Percentiles rank a stretch among this genome's conserved stretches.
phyloP scores from a whole-genome alignment of 345 rosid species.

The Syzygium aqueum region DNA sequence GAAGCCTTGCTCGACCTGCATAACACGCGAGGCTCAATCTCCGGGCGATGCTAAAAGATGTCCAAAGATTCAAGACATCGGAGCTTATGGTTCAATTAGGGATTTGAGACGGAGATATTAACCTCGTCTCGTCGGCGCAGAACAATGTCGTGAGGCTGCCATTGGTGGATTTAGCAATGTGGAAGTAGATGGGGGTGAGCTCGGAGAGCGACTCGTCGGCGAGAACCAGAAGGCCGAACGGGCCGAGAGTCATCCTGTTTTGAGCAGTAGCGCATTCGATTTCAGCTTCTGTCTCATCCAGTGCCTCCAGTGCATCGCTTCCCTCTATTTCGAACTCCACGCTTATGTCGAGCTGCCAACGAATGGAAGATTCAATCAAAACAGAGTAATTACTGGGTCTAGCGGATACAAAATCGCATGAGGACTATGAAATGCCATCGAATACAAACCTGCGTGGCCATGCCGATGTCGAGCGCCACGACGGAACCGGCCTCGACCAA shows the following conservation, averaged over 20 bases:
- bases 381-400: background rate
- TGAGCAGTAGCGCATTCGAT: constrained; percentile 27
- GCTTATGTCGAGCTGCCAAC: constrained; percentile 43
- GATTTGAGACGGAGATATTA: background rate
- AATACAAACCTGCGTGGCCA: constrained; percentile 45
- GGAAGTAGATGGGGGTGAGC: constrained; percentile 70
- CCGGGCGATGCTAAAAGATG: background rate
- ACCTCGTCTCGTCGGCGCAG: constrained; percentile 82
- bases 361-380: background rate
- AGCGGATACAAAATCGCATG: background rate
- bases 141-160: constrained; percentile 36
- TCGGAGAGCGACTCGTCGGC: constrained; percentile 66
- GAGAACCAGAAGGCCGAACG: constrained; percentile 63
- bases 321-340: constrained; percentile 38
- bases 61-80: background rate
- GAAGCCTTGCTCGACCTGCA: constrained; percentile 67
- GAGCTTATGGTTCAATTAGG: background rate
- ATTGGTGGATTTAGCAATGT: constrained; percentile 19
- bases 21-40: background rate
- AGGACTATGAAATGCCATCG: background rate
- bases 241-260: constrained; percentile 53
- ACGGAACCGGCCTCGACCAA: constrained; percentile 48
- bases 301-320: background rate
- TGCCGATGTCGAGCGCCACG: constrained; percentile 45
- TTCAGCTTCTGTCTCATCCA: background rate